Evolutionary conservation across 129 eudicot genomes (phyloP), one percentile per base, ranked within the genome.

Genomic region (Helianthus annuus): DNA sequence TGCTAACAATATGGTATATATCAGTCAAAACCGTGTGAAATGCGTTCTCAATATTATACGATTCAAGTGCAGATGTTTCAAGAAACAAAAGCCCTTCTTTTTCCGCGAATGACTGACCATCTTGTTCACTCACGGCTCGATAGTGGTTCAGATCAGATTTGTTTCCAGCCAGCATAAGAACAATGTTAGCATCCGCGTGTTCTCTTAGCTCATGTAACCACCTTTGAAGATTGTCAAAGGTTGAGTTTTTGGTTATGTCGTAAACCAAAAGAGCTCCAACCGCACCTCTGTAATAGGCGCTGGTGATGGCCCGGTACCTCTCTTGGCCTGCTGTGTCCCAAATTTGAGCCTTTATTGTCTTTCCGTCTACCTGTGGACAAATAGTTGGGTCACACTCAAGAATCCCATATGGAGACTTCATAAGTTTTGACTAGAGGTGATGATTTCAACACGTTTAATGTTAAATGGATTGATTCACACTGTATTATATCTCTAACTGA

Each of bases 251-350:
- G 11, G 93, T 87, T 51, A 87, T 84, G 83, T 87, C 93, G 36
- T 87, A 87, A 48, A 86, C 91, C 53, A 86, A 78, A 40, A 86
- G 81, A 7, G 91, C 91, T 59, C 91, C 91, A 15, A 83, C 89
- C 9, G 93, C 93, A 45, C 93, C 93, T 70, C 93, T 63, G 73
- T 87, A 87, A 76, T 87, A 87, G 7, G 93, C 93, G 17, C 93
- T 87, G 11, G 93, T 87, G 34, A 87, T 87, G 10, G 93, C 93
- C 45, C 93, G 63, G 72, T 87, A 87, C 65, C 93, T 83, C 69
- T 87, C 93, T 32, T 87, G 93, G 2, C 93, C 92, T 16, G 92
- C 92, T 36, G 92, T 87, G 77, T 87, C 92, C 92, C 92, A 87
- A 75, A 87, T 87, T 55, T 87, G 93, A 40, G 93, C 93, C 84